phyloP scores from a whole-genome alignment of 2,329 filamentous ascomycete species.

The Fusarium floridanum region DNA sequence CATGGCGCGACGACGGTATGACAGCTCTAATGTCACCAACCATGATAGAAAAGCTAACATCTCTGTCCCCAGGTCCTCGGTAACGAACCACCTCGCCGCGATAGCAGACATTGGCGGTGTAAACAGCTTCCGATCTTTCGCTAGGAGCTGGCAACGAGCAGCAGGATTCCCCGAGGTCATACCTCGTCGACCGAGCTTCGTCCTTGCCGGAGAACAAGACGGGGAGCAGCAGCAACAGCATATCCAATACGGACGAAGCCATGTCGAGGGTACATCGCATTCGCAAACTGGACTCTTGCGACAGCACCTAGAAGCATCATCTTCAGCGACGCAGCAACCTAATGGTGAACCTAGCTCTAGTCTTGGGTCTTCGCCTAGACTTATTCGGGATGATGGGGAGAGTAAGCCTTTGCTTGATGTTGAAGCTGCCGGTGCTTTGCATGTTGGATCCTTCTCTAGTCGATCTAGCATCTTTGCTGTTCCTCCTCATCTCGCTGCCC shows the following conservation, averaged over 20 bases:
- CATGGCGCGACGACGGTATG: conserved; percentile 50
- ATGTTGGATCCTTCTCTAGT: conserved; percentile 47
- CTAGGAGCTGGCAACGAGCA: conserved; percentile 91
- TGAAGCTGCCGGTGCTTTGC: conserved; percentile 54
- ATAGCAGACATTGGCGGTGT: conserved; percentile 84
- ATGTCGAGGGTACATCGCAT: conserved; percentile 53
- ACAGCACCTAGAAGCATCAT: conserved; percentile 63
- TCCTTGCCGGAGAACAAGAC: conserved; percentile 68
- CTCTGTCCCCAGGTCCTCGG: conserved; percentile 64
- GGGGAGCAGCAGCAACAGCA: conserved; percentile 34
- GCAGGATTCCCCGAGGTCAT: conserved; percentile 90
- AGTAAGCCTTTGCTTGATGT: conserved; percentile 61
- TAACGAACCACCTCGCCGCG: conserved; percentile 67
- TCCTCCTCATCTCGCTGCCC: conserved; percentile 73
- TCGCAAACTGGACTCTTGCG: conserved; percentile 62
- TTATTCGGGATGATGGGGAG: conserved; percentile 57
- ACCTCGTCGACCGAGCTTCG: conserved; percentile 81
- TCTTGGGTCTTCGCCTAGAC: conserved; percentile 27
- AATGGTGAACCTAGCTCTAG: conserved; percentile 43
- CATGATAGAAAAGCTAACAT: not conserved
- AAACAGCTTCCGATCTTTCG: conserved; percentile 95
- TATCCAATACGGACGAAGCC: conserved; percentile 58
- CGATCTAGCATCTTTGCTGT: conserved; percentile 65
- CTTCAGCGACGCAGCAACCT: conserved; percentile 38
- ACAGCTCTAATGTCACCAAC: not conserved